Conservation (phyloP, 169 alveolate genomes). For the Theileria equi region DNA sequence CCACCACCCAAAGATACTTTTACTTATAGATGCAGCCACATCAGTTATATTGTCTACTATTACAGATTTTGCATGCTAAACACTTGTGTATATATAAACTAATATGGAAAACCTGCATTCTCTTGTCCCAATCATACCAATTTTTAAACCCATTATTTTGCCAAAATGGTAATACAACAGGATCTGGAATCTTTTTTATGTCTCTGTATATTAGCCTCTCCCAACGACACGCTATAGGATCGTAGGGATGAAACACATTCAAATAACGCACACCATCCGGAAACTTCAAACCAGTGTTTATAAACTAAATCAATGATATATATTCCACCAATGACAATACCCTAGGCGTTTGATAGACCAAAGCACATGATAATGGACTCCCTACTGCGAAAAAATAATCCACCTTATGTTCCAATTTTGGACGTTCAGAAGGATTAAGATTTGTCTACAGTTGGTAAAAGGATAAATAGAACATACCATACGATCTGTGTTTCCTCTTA, state of each 20-base stretch:
- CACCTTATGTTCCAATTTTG: conserved; percentile 70
- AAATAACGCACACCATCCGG: conserved; percentile 68
- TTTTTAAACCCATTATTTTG: conserved; percentile 79
- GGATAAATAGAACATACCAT: conserved; percentile 4
- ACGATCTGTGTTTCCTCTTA: conserved; percentile 64
- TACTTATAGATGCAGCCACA: conserved; percentile 51
- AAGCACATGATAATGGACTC: conserved; percentile 77
- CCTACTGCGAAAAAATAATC: conserved; percentile 80
- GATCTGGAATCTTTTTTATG: conserved; percentile 72
- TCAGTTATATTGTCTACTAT: conserved; percentile 62
- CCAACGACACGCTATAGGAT: conserved; percentile 80
- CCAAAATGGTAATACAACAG: conserved; percentile 81
- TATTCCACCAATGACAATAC: conserved; percentile 1
- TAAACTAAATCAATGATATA: conserved; percentile 28
- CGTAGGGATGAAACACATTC: conserved; percentile 83
- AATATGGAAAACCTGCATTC: conserved; percentile 60
- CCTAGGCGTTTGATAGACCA: conserved; percentile 72
- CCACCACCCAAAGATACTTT: conserved; percentile 53
- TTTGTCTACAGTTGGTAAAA: conserved; percentile 25
- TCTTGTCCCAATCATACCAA: conserved; percentile 83
- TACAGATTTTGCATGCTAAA: conserved; percentile 56
- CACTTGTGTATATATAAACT: not conserved
- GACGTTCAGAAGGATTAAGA: conserved; percentile 31
- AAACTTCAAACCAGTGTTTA: conserved; percentile 67
- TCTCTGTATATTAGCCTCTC: conserved; percentile 77